A percentile compares a stretch with the other conserved stretches of the same genome.
phyloP scores from a whole-genome alignment of 345 rosid genomes.

The Eucalyptus urophylla region DNA sequence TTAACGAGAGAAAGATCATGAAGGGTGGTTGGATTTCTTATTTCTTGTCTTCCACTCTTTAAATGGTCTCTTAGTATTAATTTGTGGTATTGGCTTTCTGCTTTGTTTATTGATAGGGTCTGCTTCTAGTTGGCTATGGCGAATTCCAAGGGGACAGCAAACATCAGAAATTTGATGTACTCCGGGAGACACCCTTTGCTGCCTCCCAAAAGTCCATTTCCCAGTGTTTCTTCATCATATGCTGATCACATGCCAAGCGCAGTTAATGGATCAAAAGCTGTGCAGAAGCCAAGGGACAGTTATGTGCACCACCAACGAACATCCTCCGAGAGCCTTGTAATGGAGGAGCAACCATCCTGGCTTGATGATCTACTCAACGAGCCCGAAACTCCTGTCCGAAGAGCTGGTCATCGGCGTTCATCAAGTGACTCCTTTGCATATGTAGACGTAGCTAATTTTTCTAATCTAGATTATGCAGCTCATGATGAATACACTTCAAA shows the following conservation, averaged over 20 bases:
- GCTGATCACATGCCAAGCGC: conserved; percentile 49
- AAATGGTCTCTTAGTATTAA: background rate
- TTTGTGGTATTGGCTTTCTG: background rate
- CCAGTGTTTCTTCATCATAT: conserved; percentile 51
- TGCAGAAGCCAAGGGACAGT: conserved; percentile 59
- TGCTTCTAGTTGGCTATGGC: conserved; percentile 37
- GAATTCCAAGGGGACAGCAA: conserved; percentile 71
- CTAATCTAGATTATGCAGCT: conserved; percentile 43
- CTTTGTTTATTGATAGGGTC: conserved; percentile 10
- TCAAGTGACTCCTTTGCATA: conserved; percentile 97
- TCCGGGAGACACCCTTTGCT: conserved; percentile 74
- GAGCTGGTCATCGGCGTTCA: conserved; percentile 92
- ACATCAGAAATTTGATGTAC: conserved; percentile 50
- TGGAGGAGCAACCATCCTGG: conserved; percentile 98
- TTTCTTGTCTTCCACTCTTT: background rate
- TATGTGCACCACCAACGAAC: conserved; percentile 70
- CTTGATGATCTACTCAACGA: conserved; percentile 98
- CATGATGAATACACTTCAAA: conserved; percentile 50
- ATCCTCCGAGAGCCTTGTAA: conserved; percentile 72
- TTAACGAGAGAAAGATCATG: background rate
- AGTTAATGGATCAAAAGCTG: conserved; percentile 49
- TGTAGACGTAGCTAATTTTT: conserved; percentile 45
- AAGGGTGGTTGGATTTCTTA: background rate
- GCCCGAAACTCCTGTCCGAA: conserved; percentile 85
- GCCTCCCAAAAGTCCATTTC: conserved; percentile 93